Conservation (phyloP, 2,329 filamentous ascomycete genomes). For the Penicillium digitatum region DNA sequence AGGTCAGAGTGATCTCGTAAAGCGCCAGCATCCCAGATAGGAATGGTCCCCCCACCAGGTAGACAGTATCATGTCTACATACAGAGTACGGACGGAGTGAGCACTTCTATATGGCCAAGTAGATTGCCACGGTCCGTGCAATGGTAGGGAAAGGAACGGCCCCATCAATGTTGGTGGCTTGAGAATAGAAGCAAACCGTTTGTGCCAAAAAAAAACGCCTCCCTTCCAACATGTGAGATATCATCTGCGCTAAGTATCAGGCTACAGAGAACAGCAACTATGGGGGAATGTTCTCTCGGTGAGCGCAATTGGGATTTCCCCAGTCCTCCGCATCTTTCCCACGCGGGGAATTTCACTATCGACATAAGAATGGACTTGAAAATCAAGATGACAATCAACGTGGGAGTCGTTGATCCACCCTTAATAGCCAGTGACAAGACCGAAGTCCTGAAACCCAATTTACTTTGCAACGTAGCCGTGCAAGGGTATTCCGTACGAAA, state of each 20-base stretch:
- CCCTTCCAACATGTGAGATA: not conserved
- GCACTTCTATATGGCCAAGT: not conserved
- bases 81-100: not conserved
- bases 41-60: not conserved
- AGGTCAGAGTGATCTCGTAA: not conserved
- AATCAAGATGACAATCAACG: not conserved
- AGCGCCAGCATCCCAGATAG: not conserved
- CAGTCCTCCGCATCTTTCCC: constrained; percentile 5
- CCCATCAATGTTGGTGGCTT: constrained; percentile 9
- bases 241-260: not conserved
- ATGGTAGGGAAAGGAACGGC: not conserved
- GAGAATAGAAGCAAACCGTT: not conserved
- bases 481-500: not conserved
- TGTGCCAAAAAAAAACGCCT: too few relatives aligned
- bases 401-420: not conserved
- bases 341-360: constrained; percentile 3
- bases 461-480: not conserved
- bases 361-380: not conserved
- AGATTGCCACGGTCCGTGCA: not conserved
- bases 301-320: constrained; percentile 3
- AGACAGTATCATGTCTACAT: not conserved
- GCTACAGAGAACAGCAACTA: not conserved
- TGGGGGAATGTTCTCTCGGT: constrained; percentile 1
- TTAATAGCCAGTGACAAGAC: not conserved
- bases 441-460: not conserved